phyloP scores from a whole-genome alignment of 2,329 filamentous ascomycete genomes.

The Aureobasidium sp. region DNA sequence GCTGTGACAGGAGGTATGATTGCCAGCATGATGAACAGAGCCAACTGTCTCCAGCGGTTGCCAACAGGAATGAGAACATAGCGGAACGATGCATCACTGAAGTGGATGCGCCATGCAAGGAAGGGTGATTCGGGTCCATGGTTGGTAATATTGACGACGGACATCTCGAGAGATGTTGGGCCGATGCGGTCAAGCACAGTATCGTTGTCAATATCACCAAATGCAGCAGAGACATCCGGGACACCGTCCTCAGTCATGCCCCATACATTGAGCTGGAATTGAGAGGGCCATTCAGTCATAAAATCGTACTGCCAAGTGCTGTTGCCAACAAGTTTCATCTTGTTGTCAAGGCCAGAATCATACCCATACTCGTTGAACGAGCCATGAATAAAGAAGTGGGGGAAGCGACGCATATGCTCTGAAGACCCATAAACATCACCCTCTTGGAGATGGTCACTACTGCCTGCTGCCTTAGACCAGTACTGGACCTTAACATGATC shows the following conservation, averaged over 20 bases:
- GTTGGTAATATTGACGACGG: slow-evolving; percentile 54
- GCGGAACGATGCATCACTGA: slow-evolving; percentile 49
- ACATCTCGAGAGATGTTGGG: slow-evolving; percentile 49
- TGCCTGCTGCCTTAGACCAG: slow-evolving; percentile 53
- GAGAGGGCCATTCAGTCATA: slow-evolving; percentile 57
- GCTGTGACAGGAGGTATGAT: slow-evolving; percentile 48
- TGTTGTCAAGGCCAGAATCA: slow-evolving; percentile 53
- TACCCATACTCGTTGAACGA: slow-evolving; percentile 59
- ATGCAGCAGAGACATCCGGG: slow-evolving; percentile 53
- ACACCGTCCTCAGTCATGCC: slow-evolving; percentile 59
- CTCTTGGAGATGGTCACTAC: slow-evolving; percentile 55
- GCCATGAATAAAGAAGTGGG: slow-evolving; percentile 57
- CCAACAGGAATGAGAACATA: slow-evolving; percentile 50
- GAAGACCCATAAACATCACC: slow-evolving; percentile 44
- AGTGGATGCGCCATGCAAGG: slow-evolving; percentile 49
- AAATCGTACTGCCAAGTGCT: slow-evolving; percentile 55
- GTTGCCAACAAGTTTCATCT: slow-evolving; percentile 42
- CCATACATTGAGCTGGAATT: slow-evolving; percentile 60
- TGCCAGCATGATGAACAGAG: slow-evolving; percentile 49
- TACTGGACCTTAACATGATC: slow-evolving; percentile 59
- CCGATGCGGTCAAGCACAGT: slow-evolving; percentile 55
- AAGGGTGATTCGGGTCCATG: slow-evolving; percentile 47
- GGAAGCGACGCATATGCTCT: slow-evolving; percentile 45
- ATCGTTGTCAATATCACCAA: slow-evolving; percentile 58
- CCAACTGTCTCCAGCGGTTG: slow-evolving; percentile 48